Evolutionary conservation across 2,329 filamentous ascomycete species (phyloP).

Genomic region (Corniculantispora saksenae): DNA sequence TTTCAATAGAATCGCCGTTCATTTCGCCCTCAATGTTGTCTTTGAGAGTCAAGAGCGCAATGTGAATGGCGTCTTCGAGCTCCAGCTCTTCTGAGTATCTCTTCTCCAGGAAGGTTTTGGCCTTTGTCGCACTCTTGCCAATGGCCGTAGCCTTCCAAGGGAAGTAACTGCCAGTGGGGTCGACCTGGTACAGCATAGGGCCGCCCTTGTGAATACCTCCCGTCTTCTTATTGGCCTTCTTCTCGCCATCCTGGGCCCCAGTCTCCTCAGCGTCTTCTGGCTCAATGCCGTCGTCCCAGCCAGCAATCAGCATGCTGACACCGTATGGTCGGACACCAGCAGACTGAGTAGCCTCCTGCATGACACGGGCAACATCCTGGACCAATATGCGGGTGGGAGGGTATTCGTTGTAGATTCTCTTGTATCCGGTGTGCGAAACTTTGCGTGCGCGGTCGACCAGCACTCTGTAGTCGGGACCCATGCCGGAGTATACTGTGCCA

Average conservation of each 20-base stretch:
- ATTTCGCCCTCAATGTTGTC: conserved; percentile 99
- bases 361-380: conserved; percentile 94
- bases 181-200: conserved; percentile 97
- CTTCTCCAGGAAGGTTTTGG: conserved; percentile 99
- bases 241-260: conserved; percentile 62
- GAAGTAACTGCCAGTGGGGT: conserved; percentile 98
- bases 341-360: conserved; percentile 98
- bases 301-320: conserved; percentile 91
- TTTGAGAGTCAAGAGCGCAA: conserved; percentile 94
- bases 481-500: conserved; percentile 98
- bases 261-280: conserved; percentile 72
- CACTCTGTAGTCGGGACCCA: conserved; percentile 98
- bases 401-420: conserved; percentile 99
- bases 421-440: conserved; percentile 97
- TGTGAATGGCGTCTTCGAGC: conserved; percentile 97
- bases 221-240: conserved; percentile 80
- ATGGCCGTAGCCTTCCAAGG: conserved; percentile 99
- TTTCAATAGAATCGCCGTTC: conserved; percentile 98
- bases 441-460: conserved; percentile 97
- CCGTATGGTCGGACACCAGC: conserved; percentile 97
- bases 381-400: conserved; percentile 99
- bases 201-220: conserved; percentile 94
- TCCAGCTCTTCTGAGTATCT: conserved; percentile 96
- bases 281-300: conserved; percentile 96
- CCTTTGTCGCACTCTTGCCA: conserved; percentile 95